Evolutionary conservation across 176 grass and related monocot species (phyloP).

Genomic region (Cenchrus fungigraminus): DNA sequence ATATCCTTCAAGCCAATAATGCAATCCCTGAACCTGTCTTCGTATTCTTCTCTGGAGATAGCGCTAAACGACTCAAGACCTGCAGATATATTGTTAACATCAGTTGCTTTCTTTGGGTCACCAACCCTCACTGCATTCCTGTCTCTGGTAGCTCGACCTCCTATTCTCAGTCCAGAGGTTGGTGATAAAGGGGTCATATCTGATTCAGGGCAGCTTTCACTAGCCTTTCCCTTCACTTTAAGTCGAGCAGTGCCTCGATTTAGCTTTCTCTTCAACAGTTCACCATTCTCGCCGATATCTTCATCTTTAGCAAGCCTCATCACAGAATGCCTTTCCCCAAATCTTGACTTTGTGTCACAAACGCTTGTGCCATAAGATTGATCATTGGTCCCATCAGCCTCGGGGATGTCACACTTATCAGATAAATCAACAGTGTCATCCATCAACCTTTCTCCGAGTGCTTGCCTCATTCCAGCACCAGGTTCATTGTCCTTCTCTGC

Average conservation of each 20-base stretch:
- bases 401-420: conserved; percentile 36
- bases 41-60: conserved; percentile 63
- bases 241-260: conserved; percentile 48
- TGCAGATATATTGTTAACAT: conserved; percentile 44
- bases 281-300: conserved; percentile 51
- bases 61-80: conserved; percentile 23
- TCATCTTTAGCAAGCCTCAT: conserved; percentile 39
- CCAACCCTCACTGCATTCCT: conserved; percentile 43
- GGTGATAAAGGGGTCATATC: conserved; percentile 61
- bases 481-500: conserved; percentile 46
- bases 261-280: conserved; percentile 53
- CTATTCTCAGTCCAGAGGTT: conserved; percentile 56
- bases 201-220: conserved; percentile 62
- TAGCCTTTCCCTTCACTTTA: conserved; percentile 65
- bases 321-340: conserved; percentile 40
- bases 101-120: conserved; percentile 54
- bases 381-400: conserved; percentile 47
- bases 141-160: conserved; percentile 49
- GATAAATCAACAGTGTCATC: conserved; percentile 54
- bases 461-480: conserved; percentile 45
- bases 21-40: conserved; percentile 88
- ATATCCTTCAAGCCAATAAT: conserved; percentile 94
- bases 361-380: conserved; percentile 32
- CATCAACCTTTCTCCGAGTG: conserved; percentile 42
- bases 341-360: conserved; percentile 47